Evolutionary conservation across 2,329 filamentous ascomycete genomes (phyloP).

Genomic region (Paracorniculantispora psalliotae): DNA sequence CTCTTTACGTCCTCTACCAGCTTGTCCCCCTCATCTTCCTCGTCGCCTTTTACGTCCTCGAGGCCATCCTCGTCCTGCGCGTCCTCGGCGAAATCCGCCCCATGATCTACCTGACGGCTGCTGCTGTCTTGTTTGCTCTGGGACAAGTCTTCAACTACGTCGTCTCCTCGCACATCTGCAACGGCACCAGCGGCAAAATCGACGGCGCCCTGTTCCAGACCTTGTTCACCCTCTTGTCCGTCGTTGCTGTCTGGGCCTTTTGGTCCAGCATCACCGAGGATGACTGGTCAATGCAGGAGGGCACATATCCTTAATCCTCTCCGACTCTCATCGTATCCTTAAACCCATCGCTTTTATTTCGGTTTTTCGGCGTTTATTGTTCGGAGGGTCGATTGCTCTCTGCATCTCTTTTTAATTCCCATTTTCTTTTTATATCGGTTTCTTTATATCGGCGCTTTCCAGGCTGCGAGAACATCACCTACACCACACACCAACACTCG

Average conservation of each 20-base stretch:
- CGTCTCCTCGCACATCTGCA: slow-evolving; percentile 85
- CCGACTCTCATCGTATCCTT: slow-evolving; percentile 5
- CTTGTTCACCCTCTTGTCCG: slow-evolving; percentile 80
- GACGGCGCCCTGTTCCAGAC: slow-evolving; percentile 92
- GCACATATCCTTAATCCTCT: slow-evolving; percentile 33
- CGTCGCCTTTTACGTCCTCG: slow-evolving; percentile 80
- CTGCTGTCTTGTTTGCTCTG: slow-evolving; percentile 77
- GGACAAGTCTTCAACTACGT: slow-evolving; percentile 97
- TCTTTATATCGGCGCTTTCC: slow-evolving; percentile 9
- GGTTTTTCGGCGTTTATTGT: slow-evolving; percentile 20
- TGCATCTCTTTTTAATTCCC: slow-evolving; percentile 14
- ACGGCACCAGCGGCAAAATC: slow-evolving; percentile 76
- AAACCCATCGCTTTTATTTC: slow-evolving; percentile 13
- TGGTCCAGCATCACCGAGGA: slow-evolving; percentile 99
- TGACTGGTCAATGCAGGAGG: slow-evolving; percentile 71
- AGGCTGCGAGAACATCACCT: neutral
- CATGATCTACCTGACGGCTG: slow-evolving; percentile 79
- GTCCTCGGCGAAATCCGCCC: slow-evolving; percentile 84
- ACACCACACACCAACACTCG: neutral
- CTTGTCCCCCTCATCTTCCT: slow-evolving; percentile 84
- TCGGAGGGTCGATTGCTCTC: slow-evolving; percentile 18
- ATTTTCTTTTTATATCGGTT: slow-evolving; percentile 15
- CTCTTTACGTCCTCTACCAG: slow-evolving; percentile 91
- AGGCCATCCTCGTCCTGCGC: slow-evolving; percentile 75
- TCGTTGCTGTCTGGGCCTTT: slow-evolving; percentile 85